phyloP scores from a whole-genome alignment of 805 yeast species.

The Dipodascus albidus region DNA sequence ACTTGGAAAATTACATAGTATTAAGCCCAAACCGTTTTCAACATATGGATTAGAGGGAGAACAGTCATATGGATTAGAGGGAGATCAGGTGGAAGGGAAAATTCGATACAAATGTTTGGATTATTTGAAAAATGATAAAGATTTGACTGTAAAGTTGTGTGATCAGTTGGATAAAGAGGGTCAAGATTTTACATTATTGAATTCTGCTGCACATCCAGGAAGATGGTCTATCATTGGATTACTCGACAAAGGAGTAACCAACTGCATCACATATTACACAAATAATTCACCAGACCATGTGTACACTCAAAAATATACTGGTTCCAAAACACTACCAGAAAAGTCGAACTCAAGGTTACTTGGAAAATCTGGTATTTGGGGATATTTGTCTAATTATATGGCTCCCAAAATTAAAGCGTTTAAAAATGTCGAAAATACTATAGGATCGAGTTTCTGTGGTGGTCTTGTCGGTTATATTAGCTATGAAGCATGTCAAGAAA shows the following conservation, averaged over 20 bases:
- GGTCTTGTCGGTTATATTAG: constrained; percentile 81
- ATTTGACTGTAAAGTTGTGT: constrained; percentile 37
- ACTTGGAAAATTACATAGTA: constrained; percentile 9
- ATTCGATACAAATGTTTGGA: neutral
- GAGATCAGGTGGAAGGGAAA: neutral
- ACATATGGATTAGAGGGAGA: neutral
- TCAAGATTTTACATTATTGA: constrained; percentile 47
- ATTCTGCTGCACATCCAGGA: constrained; percentile 79
- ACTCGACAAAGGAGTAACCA: constrained; percentile 12
- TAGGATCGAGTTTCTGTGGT: constrained; percentile 70
- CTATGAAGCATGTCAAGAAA: constrained; percentile 61
- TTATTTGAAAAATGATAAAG: constrained; percentile 4
- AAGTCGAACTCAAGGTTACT: constrained; percentile 3
- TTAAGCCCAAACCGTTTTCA: constrained; percentile 15
- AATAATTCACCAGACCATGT: constrained; percentile 8
- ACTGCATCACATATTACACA: constrained; percentile 14
- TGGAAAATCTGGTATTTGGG: constrained; percentile 33
- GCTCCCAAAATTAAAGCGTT: constrained; percentile 19
- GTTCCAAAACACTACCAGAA: constrained; percentile 1
- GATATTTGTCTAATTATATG: constrained; percentile 40
- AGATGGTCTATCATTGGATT: constrained; percentile 79
- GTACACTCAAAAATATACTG: constrained; percentile 11
- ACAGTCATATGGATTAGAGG: neutral
- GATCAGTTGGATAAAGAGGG: constrained; percentile 27
- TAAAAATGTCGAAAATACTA: constrained; percentile 5